Evolutionary conservation across 495 filamentous ascomycete genomes (phyloP).

Genomic region (Terfezia claveryi): DNA sequence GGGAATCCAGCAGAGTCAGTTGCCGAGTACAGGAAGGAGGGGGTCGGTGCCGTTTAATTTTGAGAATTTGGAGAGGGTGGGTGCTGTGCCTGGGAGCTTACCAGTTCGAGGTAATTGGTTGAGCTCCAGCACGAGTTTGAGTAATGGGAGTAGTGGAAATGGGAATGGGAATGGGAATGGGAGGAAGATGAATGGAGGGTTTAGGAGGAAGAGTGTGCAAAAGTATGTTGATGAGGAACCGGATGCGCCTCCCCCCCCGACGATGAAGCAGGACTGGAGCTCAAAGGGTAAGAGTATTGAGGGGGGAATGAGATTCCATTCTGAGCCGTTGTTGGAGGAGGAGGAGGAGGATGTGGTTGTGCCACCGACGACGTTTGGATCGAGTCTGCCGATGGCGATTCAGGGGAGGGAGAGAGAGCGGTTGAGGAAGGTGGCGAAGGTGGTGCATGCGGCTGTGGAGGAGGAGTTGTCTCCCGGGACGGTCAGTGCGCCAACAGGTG

Average conservation of each 20-base stretch:
- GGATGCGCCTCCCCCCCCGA: background rate
- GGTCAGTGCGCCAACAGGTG: background rate
- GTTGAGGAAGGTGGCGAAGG: background rate
- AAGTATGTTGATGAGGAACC: background rate
- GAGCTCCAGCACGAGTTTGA: background rate
- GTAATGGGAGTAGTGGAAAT: background rate
- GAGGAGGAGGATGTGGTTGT: background rate
- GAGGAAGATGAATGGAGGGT: background rate
- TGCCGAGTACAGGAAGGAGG: background rate
- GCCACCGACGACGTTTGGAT: background rate
- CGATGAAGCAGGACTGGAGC: background rate
- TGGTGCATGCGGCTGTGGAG: background rate
- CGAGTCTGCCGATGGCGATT: background rate
- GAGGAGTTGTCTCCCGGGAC: background rate
- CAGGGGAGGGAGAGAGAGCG: background rate
- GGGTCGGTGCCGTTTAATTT: background rate
- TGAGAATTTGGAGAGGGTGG: background rate
- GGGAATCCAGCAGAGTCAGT: background rate
- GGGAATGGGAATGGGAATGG: background rate
- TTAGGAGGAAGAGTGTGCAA: background rate
- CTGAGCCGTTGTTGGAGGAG: background rate
- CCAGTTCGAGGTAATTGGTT: no score
- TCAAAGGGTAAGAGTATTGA: background rate
- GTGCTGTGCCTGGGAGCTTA: background rate
- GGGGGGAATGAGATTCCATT: background rate